Conservation (phyloP, 352 stramenopile genomes). For the Peronospora belbahrii region DNA sequence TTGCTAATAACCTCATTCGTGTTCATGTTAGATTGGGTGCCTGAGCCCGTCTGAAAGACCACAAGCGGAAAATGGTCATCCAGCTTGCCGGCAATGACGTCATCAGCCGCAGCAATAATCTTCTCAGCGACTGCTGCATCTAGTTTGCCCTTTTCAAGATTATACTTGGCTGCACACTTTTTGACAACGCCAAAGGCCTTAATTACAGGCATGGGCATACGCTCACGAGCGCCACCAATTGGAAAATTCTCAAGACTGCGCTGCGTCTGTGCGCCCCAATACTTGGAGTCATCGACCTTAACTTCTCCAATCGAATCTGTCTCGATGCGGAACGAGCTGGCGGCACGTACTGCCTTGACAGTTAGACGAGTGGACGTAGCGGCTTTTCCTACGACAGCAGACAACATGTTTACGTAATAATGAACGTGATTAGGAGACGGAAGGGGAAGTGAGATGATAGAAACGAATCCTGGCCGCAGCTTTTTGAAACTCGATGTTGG, state of each 20-base stretch:
- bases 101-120: slow-evolving; percentile 88
- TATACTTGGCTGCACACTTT: slow-evolving; percentile 92
- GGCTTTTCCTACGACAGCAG: slow-evolving; percentile 16
- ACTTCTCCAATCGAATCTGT: slow-evolving; percentile 79
- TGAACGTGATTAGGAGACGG: slow-evolving; percentile 9
- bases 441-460: slow-evolving; percentile 1
- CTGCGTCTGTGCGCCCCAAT: slow-evolving; percentile 93
- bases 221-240: slow-evolving; percentile 83
- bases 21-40: slow-evolving; percentile 76
- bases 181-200: slow-evolving; percentile 92
- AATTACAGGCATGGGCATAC: slow-evolving; percentile 93
- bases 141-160: slow-evolving; percentile 83
- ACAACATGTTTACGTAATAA: slow-evolving; percentile 19
- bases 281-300: slow-evolving; percentile 72
- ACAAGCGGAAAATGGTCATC: slow-evolving; percentile 94
- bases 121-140: slow-evolving; percentile 66
- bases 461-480: slow-evolving; percentile 19
- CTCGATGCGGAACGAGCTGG: slow-evolving; percentile 48
- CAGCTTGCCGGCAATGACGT: slow-evolving; percentile 89
- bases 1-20: slow-evolving; percentile 74
- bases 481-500: slow-evolving; percentile 22
- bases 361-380: slow-evolving; percentile 20
- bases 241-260: slow-evolving; percentile 94
- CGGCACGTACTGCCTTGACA: slow-evolving; percentile 28
- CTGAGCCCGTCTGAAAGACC: slow-evolving; percentile 67